Conservation (phyloP, 306 rosid species). For the Carpinus viminea region DNA sequence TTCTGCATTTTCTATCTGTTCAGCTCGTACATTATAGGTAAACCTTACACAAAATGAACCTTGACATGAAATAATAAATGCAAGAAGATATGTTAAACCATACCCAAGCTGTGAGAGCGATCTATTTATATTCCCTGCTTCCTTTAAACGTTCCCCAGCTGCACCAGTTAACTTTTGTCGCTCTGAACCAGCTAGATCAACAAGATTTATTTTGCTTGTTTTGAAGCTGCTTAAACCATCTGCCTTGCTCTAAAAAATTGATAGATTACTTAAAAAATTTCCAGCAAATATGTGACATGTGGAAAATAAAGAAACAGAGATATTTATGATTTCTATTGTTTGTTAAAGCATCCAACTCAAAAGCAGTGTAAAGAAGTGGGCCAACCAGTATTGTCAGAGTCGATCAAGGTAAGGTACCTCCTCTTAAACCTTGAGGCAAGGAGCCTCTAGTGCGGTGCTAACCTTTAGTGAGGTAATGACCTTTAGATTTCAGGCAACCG, state of each 20-base stretch:
- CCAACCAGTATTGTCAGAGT: not conserved
- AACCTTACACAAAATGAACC: not conserved
- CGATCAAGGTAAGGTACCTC: not conserved
- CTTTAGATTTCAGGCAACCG: too few relatives aligned
- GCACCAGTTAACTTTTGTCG: constrained; percentile 90
- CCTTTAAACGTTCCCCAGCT: constrained; percentile 98
- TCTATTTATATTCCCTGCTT: constrained; percentile 97
- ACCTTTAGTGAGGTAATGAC: too few relatives aligned
- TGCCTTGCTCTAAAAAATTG: constrained; percentile 61
- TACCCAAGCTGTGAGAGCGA: constrained; percentile 99
- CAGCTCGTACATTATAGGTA: not conserved
- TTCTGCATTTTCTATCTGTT: too few relatives aligned
- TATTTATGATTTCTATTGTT: constrained; percentile 11
- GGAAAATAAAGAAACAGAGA: constrained; percentile 19
- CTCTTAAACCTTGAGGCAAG: not conserved
- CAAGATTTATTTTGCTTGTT: constrained; percentile 97
- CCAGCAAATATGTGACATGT: constrained; percentile 17
- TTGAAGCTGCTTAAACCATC: constrained; percentile 86
- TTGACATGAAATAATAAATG: not conserved
- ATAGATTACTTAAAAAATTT: constrained; percentile 24
- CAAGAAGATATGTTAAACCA: constrained; percentile 21
- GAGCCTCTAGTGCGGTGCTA: not conserved
- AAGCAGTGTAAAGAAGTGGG: not conserved
- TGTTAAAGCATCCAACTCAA: constrained; percentile 1
- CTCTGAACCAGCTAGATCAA: constrained; percentile 98